Percentiles rank a stretch among this genome's conserved stretches.
Evolutionary conservation across 1,139 yeast species (phyloP).

Genomic region (Scheffersomyces quercinus): DNA sequence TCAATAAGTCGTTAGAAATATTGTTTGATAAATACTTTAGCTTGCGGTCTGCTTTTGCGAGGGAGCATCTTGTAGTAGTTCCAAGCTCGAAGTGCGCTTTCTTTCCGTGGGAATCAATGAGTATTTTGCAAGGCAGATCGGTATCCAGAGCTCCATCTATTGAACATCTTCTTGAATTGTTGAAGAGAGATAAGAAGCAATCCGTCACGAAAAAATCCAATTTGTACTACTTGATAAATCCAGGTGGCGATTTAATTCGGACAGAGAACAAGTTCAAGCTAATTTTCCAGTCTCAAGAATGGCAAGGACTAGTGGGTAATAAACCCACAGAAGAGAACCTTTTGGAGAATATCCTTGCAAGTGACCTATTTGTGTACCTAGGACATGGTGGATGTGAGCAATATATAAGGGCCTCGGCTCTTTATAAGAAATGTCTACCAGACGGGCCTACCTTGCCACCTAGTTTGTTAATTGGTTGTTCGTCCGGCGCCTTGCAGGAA

Average conservation of each 20-base stretch:
- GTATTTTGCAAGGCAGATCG: conserved; percentile 52
- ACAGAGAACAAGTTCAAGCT: conserved; percentile 65
- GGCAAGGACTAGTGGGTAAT: conserved; percentile 57
- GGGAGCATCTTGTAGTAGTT: conserved; percentile 64
- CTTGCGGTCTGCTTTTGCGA: conserved; percentile 9
- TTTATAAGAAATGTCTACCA: conserved; percentile 24
- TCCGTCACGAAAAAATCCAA: conserved; percentile 15
- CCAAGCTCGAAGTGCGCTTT: conserved; percentile 63
- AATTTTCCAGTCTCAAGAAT: conserved; percentile 40
- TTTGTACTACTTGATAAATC: conserved; percentile 70
- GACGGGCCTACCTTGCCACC: conserved; percentile 53
- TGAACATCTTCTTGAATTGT: conserved; percentile 40
- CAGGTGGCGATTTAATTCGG: conserved; percentile 70
- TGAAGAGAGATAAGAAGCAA: conserved; percentile 19
- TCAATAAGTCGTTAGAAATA: conserved; percentile 29
- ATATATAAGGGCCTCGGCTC: conserved; percentile 48
- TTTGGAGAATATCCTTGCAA: conserved; percentile 32
- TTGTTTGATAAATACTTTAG: conserved; percentile 43
- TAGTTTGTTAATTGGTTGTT: conserved; percentile 82
- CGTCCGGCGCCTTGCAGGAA: conserved; percentile 70
- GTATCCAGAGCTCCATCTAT: conserved; percentile 79
- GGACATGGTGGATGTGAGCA: conserved; percentile 98
- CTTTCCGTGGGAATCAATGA: conserved; percentile 89
- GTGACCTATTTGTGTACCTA: conserved; percentile 69
- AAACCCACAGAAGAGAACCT: conserved; percentile 58